Evolutionary conservation across 2,329 filamentous ascomycete genomes (phyloP).

Genomic region (Cladosporium sp.): DNA sequence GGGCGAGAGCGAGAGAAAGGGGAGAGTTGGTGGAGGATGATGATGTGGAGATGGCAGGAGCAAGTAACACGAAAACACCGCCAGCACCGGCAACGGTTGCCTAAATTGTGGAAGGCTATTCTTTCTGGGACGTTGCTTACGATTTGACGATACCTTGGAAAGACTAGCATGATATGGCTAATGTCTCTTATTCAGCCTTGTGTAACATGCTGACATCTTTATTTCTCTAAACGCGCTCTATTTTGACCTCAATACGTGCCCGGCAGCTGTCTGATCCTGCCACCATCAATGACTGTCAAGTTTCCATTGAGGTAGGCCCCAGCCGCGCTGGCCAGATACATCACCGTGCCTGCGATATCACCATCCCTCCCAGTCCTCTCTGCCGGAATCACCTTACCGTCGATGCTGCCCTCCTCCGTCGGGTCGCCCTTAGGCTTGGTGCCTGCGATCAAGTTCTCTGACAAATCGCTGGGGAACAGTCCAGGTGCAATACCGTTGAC

Average conservation of each 20-base stretch:
- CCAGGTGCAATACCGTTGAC: constrained; percentile 49
- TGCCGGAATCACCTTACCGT: constrained; percentile 48
- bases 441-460: constrained; percentile 40
- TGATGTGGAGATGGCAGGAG: background rate
- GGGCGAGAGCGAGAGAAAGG: constrained; percentile 14
- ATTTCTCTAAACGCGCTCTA: no score
- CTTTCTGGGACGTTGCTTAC: no score
- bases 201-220: no score
- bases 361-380: constrained; percentile 52
- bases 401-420: constrained; percentile 35
- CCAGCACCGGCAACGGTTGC: no score
- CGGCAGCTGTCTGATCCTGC: constrained; percentile 26
- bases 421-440: constrained; percentile 23
- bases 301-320: constrained; percentile 62
- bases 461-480: constrained; percentile 59
- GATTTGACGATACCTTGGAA: no score
- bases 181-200: no score
- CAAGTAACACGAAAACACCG: no score
- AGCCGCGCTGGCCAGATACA: constrained; percentile 59
- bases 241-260: constrained; percentile 12
- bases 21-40: constrained; percentile 12
- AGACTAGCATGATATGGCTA: no score
- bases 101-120: no score
- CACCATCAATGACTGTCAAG: constrained; percentile 57
- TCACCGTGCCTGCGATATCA: constrained; percentile 58